A percentile compares a stretch with the other conserved stretches of the same genome.
Evolutionary conservation across 2,329 filamentous ascomycete species (phyloP).

Genomic region (Penicillium italicum): DNA sequence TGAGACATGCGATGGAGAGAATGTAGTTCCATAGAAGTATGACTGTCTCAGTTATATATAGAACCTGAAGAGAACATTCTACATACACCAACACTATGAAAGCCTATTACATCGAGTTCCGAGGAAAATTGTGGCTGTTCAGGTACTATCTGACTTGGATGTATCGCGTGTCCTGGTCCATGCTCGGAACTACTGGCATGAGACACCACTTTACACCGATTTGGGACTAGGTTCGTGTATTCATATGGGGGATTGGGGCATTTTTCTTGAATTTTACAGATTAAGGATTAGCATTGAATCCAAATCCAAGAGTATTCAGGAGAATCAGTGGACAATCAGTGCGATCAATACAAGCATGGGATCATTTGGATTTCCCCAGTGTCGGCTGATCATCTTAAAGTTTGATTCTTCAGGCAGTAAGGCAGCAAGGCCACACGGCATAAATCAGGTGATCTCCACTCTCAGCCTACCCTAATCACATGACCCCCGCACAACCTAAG

Average conservation of each 20-base stretch:
- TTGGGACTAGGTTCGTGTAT: neutral
- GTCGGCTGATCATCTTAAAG: neutral
- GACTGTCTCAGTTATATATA: neutral
- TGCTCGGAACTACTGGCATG: neutral
- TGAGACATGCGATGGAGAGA: slow-evolving; percentile 11
- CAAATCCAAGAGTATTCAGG: neutral
- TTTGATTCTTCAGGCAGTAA: neutral
- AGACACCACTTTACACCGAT: neutral
- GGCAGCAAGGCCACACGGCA: slow-evolving; percentile 19
- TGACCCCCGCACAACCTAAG: slow-evolving; percentile 40
- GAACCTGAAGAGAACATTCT: neutral
- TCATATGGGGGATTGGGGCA: neutral
- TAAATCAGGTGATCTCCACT: slow-evolving; percentile 16
- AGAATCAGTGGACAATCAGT: neutral
- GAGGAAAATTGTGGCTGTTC: slow-evolving; percentile 5
- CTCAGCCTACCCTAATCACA: slow-evolving; percentile 31
- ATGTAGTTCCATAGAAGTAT: neutral
- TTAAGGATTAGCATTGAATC: neutral
- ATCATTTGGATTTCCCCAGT: neutral
- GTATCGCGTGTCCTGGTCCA: neutral
- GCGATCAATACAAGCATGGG: neutral
- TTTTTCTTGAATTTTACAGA: neutral
- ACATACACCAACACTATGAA: neutral
- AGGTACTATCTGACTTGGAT: slow-evolving; percentile 2
- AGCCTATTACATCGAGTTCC: neutral